phyloP scores from a whole-genome alignment of 257 asterid species.

The Solanum gracilifrons region DNA sequence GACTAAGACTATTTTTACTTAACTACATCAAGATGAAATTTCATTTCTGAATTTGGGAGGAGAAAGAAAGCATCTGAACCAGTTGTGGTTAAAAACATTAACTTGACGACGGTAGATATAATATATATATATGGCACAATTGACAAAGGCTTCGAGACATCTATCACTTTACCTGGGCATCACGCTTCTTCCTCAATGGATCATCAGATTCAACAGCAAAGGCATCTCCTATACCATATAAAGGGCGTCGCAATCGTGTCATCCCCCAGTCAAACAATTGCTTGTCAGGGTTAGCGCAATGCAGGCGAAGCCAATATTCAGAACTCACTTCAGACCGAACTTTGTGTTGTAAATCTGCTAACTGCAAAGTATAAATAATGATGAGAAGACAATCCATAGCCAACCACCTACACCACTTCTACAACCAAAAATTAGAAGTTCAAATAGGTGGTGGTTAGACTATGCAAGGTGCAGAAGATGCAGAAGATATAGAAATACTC shows the following conservation, averaged over 20 bases:
- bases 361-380: constrained; percentile 35
- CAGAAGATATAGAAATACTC: neutral
- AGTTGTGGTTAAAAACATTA: neutral
- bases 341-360: constrained; percentile 70
- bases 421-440: neutral
- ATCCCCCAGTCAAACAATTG: constrained; percentile 98
- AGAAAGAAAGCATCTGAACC: neutral
- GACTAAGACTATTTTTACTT: neutral
- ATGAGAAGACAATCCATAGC: neutral
- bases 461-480: neutral
- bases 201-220: constrained; percentile 84
- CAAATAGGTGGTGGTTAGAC: neutral
- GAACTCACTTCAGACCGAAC: constrained; percentile 85
- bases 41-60: neutral
- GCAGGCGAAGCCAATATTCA: constrained; percentile 92
- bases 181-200: constrained; percentile 90
- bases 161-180: constrained; percentile 56
- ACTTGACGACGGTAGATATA: neutral
- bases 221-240: constrained; percentile 91
- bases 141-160: neutral
- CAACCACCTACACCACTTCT: neutral
- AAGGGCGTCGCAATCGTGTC: constrained; percentile 76
- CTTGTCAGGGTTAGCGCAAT: constrained; percentile 73
- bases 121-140: neutral
- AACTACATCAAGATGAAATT: neutral